A percentile compares a stretch with the other conserved stretches of the same genome.
These are phyloP conservation scores for Microdochium bolleyi DNA, from an alignment of 2,329 filamentous ascomycete genomes.

Conservation along the genomic window DNA sequence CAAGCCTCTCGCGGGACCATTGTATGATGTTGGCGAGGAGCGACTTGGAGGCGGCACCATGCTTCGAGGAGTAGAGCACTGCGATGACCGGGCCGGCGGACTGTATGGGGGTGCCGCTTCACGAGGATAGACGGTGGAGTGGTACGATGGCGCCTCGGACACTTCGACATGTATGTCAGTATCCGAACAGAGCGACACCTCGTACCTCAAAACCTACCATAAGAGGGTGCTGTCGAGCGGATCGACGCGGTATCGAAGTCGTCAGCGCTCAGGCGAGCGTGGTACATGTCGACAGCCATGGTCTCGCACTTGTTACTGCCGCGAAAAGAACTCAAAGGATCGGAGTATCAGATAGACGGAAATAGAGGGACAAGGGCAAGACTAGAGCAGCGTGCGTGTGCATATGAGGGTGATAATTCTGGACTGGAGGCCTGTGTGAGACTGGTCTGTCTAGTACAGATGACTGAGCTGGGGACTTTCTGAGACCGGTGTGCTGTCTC, in stretches of 20 bases:
- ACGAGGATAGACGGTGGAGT: conserved; percentile 40
- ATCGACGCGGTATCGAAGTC: conserved; percentile 63
- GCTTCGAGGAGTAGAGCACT: conserved; percentile 10
- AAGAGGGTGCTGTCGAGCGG: conserved; percentile 60
- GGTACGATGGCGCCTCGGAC: conserved; percentile 59
- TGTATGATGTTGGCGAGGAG: conserved; percentile 13
- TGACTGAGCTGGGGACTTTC: not conserved
- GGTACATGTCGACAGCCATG: conserved; percentile 1
- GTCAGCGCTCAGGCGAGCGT: conserved; percentile 26
- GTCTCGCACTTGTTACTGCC: not conserved
- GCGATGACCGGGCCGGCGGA: conserved; percentile 19
- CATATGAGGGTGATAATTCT: no score
- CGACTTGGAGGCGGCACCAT: conserved; percentile 27
- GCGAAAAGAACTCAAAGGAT: no score
- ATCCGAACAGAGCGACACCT: not conserved
- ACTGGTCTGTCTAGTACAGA: no score
- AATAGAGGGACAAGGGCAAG: no score
- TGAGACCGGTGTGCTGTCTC: not conserved
- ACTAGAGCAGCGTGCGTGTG: no score
- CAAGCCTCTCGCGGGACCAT: conserved; percentile 32
- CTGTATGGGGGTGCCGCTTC: conserved; percentile 45
- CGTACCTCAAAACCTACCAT: conserved; percentile 35
- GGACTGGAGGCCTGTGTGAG: no score
- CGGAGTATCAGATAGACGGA: no score
- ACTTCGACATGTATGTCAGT: conserved; percentile 24